Evolutionary conservation across 768 basidiomycete genomes (phyloP).

Genomic region (Infundibulicybe gibba): DNA sequence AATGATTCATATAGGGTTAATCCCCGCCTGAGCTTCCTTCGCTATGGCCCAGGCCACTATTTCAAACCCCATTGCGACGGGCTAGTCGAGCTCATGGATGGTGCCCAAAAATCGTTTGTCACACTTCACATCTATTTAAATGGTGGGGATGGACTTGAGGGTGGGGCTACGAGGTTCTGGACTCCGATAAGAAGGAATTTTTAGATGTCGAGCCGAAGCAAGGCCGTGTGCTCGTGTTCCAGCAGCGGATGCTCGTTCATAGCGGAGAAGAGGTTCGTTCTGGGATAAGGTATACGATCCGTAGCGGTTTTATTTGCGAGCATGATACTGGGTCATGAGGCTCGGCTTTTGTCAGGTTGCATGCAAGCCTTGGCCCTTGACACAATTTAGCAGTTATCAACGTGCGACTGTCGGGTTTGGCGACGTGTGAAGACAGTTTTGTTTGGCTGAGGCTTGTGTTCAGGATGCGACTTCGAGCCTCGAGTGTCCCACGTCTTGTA

Average conservation of each 20-base stretch:
- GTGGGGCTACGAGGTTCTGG: constrained; percentile 39
- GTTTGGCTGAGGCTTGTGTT: too few species aligned
- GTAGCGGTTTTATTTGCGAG: constrained; percentile 37
- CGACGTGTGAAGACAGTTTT: too few species aligned
- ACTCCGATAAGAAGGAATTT: constrained; percentile 20
- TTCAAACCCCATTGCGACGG: constrained; percentile 39
- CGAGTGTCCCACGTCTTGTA: too few species aligned
- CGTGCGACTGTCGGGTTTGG: too few species aligned
- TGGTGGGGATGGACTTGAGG: constrained; percentile 24
- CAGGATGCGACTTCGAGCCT: too few species aligned
- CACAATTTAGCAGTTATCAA: too few species aligned
- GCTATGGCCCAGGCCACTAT: constrained; percentile 39
- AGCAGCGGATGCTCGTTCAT: constrained; percentile 35
- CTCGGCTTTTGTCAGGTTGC: too few species aligned
- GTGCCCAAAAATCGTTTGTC: constrained; percentile 27
- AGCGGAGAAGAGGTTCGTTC: constrained; percentile 37
- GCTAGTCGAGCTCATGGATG: constrained; percentile 29
- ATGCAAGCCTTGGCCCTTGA: too few species aligned
- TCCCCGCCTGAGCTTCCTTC: constrained; percentile 39
- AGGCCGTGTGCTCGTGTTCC: constrained; percentile 42
- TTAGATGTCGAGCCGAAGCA: constrained; percentile 39
- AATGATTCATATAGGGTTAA: constrained; percentile 26
- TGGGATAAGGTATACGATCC: constrained; percentile 37
- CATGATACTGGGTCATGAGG: background rate
- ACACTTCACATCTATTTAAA: constrained; percentile 47